These are phyloP conservation scores for Diophrys appendiculata DNA, from an alignment of 73 alveolate genomes.

Conservation along the genomic window DNA sequence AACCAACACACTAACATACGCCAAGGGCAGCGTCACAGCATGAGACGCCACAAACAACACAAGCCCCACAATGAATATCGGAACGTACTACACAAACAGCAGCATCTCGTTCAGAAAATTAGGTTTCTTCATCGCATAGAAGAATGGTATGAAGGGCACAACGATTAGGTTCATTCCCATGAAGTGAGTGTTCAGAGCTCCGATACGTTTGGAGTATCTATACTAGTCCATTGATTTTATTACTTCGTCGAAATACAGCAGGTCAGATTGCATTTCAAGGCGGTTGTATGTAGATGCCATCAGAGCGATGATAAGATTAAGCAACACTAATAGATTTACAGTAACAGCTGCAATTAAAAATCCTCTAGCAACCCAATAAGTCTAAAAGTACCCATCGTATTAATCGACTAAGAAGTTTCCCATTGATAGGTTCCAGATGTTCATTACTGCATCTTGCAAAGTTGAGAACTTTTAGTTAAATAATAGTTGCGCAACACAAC, in stretches of 20 bases:
- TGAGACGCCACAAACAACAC: too few relatives aligned
- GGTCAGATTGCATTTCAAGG: background rate
- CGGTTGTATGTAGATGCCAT: background rate
- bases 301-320: background rate
- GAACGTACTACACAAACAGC: too few relatives aligned
- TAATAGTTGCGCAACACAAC: background rate
- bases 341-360: background rate
- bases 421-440: background rate
- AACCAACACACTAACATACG: too few relatives aligned
- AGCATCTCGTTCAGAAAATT: too few relatives aligned
- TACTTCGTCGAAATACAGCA: background rate
- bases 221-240: background rate
- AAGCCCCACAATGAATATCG: too few relatives aligned
- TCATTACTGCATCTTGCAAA: background rate
- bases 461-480: background rate
- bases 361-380: background rate
- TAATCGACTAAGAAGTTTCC: background rate
- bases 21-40: too few relatives aligned
- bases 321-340: background rate
- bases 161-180: background rate
- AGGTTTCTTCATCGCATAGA: too few relatives aligned
- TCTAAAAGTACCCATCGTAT: background rate
- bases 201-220: background rate
- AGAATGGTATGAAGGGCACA: too few relatives aligned
- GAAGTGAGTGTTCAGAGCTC: background rate